A percentile compares a stretch with the other conserved stretches of the same genome.
Evolutionary conservation across 1,284 basidiomycete genomes (phyloP).

Genomic region (Uromyces viciae-fabae): DNA sequence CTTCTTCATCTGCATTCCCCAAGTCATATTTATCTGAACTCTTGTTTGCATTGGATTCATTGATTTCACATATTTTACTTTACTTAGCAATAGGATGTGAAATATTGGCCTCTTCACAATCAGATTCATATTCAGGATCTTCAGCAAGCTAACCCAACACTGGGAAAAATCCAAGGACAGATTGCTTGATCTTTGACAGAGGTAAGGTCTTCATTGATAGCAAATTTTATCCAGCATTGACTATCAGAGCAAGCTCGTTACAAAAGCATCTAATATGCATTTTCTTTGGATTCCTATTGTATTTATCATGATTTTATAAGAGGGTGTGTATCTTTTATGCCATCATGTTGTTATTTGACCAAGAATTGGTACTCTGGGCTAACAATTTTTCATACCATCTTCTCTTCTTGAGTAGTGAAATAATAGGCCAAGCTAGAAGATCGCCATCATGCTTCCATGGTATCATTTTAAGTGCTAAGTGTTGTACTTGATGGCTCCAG

Average conservation of each 20-base stretch:
- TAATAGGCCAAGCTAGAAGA: neutral
- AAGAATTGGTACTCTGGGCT: neutral
- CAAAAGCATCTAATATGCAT: neutral
- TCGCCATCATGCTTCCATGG: neutral
- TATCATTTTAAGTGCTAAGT: neutral
- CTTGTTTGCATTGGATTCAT: neutral
- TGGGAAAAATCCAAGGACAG: neutral
- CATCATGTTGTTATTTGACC: neutral
- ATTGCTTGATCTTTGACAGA: neutral
- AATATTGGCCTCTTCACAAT: too few species aligned
- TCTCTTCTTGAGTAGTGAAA: neutral
- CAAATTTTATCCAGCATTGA: neutral
- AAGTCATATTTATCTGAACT: neutral
- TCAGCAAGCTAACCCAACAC: neutral
- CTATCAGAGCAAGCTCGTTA: too few species aligned
- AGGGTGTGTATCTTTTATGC: neutral
- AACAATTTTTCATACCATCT: neutral
- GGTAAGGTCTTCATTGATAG: neutral
- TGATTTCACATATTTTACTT: too few species aligned
- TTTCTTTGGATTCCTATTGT: neutral
- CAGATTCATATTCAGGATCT: neutral
- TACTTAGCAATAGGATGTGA: too few species aligned
- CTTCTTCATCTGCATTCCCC: neutral
- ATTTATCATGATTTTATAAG: neutral
- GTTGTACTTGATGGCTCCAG: neutral